Conservation (phyloP, 2,329 filamentous ascomycete genomes). For the Plenodomus tracheiphilus region DNA sequence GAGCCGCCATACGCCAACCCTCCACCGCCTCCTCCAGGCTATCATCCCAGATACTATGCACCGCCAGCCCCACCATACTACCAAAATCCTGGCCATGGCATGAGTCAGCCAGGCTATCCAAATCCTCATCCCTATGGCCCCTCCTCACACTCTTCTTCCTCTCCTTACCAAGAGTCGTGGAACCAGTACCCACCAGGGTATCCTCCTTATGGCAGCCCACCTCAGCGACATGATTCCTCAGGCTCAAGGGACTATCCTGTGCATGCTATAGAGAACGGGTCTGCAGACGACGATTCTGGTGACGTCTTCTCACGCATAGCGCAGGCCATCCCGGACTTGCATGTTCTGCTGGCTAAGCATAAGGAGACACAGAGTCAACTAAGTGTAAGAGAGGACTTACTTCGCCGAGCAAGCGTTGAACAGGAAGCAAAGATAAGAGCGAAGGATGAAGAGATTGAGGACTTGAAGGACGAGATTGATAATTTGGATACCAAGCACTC, state of each 20-base stretch:
- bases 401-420: constrained; percentile 53
- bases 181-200: constrained; percentile 41
- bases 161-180: constrained; percentile 43
- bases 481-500: constrained; percentile 55
- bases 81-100: constrained; percentile 36
- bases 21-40: constrained; percentile 68
- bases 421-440: constrained; percentile 56
- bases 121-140: constrained; percentile 37
- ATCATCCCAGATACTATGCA: constrained; percentile 43
- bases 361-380: constrained; percentile 57
- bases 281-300: constrained; percentile 41
- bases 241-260: constrained; percentile 40
- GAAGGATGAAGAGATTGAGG: constrained; percentile 58
- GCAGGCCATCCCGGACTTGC: constrained; percentile 44
- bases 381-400: constrained; percentile 53
- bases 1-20: constrained; percentile 50
- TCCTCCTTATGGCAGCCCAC: constrained; percentile 39
- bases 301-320: constrained; percentile 46
- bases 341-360: constrained; percentile 49
- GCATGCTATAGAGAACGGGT: constrained; percentile 34
- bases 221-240: constrained; percentile 43
- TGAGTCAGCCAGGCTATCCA: constrained; percentile 41
- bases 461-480: constrained; percentile 55
- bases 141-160: constrained; percentile 41
- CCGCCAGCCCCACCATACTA: constrained; percentile 42